Base-by-base conservation (phyloP, 2,329 filamentous ascomycete species). In the Xylaria polymorpha region DNA sequence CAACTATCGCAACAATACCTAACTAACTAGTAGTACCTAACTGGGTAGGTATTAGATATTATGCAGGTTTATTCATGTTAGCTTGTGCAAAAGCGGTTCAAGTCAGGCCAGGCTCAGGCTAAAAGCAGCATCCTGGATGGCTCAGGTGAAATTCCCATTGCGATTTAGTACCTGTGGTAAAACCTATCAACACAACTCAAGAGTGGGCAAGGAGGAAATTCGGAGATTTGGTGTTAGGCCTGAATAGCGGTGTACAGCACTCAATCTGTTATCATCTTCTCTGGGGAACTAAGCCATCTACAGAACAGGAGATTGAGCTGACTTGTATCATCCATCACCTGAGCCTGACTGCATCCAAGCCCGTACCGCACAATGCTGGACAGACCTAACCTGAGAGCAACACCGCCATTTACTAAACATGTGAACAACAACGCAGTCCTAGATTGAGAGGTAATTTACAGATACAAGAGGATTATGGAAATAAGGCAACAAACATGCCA, bases 241-340 rank as follows among this genome's bases (percentile, higher is more conserved):
- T 64, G 57, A 64, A 56, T 37, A 53, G 68, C 64, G 68, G 64
- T 67, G 68, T 64, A 48, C 25, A 29, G 25, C 4, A 29, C 22
- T 56, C 39, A 53, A 20, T 63, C 25, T 56, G 35, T 64, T 59
- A 37, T 43, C 20, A 43, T 51, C 7, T 61, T 18, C 51, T 29
- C 37, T 8, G 37, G 57, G 22, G 14, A 25, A 48, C 53, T 37
- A 58, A 59, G 29, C 51, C 39, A 35, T 56, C 37, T 51, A 37
- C n/a, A 55, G 37, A 41, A 37, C 25, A 29, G 25, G 41, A 57
- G 29, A 55, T 57, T 12, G 7, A 43, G 4, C 4, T 61, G 44
- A 61, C 44, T 61, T 50, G 44, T 50, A 60, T 29, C 20, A 43
- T 41, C 4, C 4, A 29, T 29, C 35, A 57, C 22, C 37, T 25